Evolutionary conservation across 768 basidiomycete genomes (phyloP), one percentile per base, ranked within the genome.

Genomic region (Daedalea quercina): DNA sequence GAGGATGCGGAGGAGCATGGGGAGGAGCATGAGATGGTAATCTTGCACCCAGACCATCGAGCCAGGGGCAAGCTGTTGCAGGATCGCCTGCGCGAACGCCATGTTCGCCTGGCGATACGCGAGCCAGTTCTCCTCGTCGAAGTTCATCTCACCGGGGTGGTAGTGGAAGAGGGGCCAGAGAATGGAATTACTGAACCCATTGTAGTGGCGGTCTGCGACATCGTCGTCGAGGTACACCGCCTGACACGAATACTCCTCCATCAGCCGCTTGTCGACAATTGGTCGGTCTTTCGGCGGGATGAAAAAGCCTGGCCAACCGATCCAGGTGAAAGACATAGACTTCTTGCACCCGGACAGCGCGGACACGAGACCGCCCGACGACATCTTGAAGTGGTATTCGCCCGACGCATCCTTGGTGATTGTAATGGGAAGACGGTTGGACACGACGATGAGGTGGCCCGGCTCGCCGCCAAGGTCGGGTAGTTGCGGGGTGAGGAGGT

Each of bases 41-140:
- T 95, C 93, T 67, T 99, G 96, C 2, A 99, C 96, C 96, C 96
- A 98, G 37, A 99, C 92, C 85, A 98, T 94, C 51, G 94, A 82
- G 19, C 90, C 92, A 1, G 89, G 84, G 4, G 77, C 80, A 51
- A 93, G 74, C 66, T 93, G 88, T 44, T 77, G 74, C 56, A 81
- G 78, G 53, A 98, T 90, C 20, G 78, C 90, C 68, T 97, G 88
- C 0, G 96, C 95, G 63, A 99, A 99, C 59, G 83, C 78, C 73
- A 94, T 75, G 69, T 98, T 99, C 44, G 95, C 95, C 69, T 96
- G 93, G 34, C 96, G 85, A 70, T 98, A 99, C 13, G 93, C 96
- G 50, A 85, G 82, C 96, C 96, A 99, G 67, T 98, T 91, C 66
- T 90, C 90, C 73, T 96, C 93, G 69, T 97, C 95, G 65, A 99